Conservation (phyloP, 225 moss, liverwort and hornwort genomes). For the Lunularia cruciata region DNA sequence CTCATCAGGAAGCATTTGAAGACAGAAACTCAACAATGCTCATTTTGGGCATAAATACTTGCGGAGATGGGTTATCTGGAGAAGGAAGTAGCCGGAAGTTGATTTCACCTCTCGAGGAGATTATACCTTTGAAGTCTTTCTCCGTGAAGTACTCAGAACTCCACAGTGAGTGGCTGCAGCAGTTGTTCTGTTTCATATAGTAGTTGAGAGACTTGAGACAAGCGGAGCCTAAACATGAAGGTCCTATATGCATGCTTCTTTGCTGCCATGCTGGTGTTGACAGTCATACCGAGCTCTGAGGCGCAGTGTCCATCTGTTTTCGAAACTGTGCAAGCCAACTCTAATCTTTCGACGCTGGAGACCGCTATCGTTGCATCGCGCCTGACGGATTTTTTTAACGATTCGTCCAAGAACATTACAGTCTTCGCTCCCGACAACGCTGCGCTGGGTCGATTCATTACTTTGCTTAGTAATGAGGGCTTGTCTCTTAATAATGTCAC, state of each 20-base stretch:
- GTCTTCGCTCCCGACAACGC: slow-evolving; percentile 20
- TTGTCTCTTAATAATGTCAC: background rate
- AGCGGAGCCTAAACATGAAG: no score
- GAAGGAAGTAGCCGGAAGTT: no score
- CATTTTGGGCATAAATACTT: background rate
- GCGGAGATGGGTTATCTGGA: no score
- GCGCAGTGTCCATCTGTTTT: background rate
- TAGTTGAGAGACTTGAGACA: no score
- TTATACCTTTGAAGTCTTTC: no score
- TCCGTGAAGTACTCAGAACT: no score
- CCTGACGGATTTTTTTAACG: background rate
- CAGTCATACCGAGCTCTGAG: background rate
- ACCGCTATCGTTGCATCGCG: background rate
- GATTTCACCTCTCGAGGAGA: no score
- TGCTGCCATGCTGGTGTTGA: background rate
- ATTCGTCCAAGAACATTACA: background rate
- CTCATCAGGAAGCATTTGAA: no score
- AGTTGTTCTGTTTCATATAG: no score
- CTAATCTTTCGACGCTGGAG: background rate
- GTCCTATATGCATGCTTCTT: background rate
- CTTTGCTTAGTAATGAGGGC: background rate
- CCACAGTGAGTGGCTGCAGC: background rate
- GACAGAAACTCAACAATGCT: no score
- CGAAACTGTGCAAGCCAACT: background rate
- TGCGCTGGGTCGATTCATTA: background rate